Base-by-base conservation (phyloP, 495 filamentous ascomycete genomes). In the Hyaloscypha hepaticicola region DNA sequence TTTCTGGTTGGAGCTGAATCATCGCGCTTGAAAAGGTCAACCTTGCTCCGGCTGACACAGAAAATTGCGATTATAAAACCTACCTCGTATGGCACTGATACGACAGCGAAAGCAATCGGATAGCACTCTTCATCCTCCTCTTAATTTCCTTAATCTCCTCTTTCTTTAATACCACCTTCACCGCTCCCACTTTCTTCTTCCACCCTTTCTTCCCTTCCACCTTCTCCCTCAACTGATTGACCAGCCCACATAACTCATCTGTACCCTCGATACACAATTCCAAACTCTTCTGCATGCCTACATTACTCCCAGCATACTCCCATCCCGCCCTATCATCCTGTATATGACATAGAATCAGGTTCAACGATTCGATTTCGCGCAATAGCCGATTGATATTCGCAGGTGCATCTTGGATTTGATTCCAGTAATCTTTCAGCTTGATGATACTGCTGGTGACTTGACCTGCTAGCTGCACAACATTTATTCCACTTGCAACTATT, bases 401-500 rank as follows among this genome's bases (percentile, higher is more conserved):
- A 5, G 74, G 76, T 5, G 75, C 72, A 49, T 76, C 72, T 60
- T 72, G 65, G n/a, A 79, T 51, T 12, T 73, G 70, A 6, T 70
- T 57, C 69, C 72, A 76, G 41, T 76, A 74, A 1, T 66, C 59
- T 28, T 70, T 69, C 45, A 77, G 69, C 29, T 73, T 72, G 14
- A 72, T 38, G 21, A 77, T 60, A 19, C 69, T 64, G 19, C 56
- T 45, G 9, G 73, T 73, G 19, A 78, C 64, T 52, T 76, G 66
- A 2, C 55, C 28, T 9, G 66, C 66, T 1, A 75, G 50, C 21
- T 73, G 68, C 1, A 56, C 58, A 19, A 77, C 66, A 2, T 71
- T 70, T n/a, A 78, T 73, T 21, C 67, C 72, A 58, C 77, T 78
- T 14, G 74, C 73, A 24, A 72, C 75, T 24, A 69, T 53, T n/a